These are phyloP conservation scores for Pseudognaphalium luteoalbum DNA, from an alignment of 129 eudicot genomes.

Conservation along the genomic window DNA sequence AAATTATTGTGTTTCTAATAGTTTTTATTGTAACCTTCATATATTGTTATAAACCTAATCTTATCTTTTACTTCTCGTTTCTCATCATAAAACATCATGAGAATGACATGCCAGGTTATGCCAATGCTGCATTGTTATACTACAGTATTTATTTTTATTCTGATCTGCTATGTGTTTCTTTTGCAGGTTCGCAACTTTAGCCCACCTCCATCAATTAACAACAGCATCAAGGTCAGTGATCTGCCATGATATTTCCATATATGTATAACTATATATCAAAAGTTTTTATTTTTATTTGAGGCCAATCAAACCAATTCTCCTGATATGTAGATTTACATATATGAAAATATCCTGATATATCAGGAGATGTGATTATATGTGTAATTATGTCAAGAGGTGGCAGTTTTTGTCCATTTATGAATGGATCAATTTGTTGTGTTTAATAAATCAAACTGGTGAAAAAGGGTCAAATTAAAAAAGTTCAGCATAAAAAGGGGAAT, in stretches of 20 bases:
- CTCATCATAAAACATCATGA: background rate
- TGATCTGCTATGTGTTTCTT: constrained; percentile 6
- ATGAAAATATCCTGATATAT: background rate
- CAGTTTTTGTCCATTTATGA: background rate
- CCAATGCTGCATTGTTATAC: background rate
- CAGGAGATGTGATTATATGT: constrained; percentile 4
- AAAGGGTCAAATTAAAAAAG: background rate
- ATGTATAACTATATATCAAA: too few species aligned
- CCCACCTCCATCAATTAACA: constrained; percentile 86
- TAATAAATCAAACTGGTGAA: constrained; percentile 1
- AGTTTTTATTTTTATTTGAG: too few species aligned
- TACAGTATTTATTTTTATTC: constrained; percentile 7
- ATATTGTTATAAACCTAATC: background rate
- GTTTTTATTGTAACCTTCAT: background rate
- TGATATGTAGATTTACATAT: too few species aligned
- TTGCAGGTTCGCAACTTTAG: constrained; percentile 76
- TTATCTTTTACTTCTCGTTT: background rate
- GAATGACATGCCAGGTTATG: background rate
- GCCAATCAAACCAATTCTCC: too few species aligned
- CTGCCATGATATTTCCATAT: constrained; percentile 8
- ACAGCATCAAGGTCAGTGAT: constrained; percentile 71
- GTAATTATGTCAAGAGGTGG: constrained; percentile 1
- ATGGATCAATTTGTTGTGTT: background rate
- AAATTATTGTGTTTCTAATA: background rate
- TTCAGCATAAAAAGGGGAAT: background rate